Evolutionary conservation across 2,329 filamentous ascomycete genomes (phyloP).

Genomic region (Diplodia corticola): DNA sequence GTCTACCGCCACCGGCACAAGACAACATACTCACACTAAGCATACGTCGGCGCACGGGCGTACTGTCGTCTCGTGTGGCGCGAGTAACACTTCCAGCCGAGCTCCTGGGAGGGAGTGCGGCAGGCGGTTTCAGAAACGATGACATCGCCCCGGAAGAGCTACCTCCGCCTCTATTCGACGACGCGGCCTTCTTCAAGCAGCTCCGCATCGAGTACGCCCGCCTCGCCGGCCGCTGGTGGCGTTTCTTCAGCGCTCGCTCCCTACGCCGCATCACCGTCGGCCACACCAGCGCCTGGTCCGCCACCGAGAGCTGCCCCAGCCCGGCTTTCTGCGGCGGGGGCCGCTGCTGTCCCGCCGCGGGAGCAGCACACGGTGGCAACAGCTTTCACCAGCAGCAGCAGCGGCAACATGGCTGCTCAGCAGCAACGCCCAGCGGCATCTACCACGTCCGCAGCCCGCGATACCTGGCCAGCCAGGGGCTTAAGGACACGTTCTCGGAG

Average conservation of each 20-base stretch:
- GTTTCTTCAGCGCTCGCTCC: slow-evolving; percentile 21
- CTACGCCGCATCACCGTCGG: slow-evolving; percentile 18
- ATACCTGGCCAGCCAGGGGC: slow-evolving; percentile 31
- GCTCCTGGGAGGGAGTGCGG: neutral
- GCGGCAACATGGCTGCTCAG: neutral
- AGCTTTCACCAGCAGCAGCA: neutral
- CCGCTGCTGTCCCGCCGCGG: neutral
- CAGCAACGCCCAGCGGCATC: slow-evolving; percentile 1
- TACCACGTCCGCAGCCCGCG: slow-evolving; percentile 27
- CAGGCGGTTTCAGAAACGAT: neutral
- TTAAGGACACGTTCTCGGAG: slow-evolving; percentile 38
- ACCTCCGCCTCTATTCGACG: slow-evolving; percentile 5
- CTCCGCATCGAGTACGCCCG: slow-evolving; percentile 18
- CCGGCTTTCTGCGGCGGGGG: neutral
- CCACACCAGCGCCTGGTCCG: slow-evolving; percentile 11
- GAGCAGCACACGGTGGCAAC: neutral
- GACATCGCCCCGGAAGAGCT: neutral
- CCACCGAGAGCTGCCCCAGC: neutral
- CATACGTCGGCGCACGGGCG: slow-evolving; percentile 2
- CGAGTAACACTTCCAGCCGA: slow-evolving; percentile 16
- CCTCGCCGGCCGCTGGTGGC: slow-evolving; percentile 18
- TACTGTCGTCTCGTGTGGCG: slow-evolving; percentile 10
- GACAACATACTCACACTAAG: slow-evolving; percentile 6
- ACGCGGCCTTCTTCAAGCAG: slow-evolving; percentile 13
- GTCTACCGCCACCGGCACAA: neutral